Conservation (phyloP, 176 grass and related monocot genomes). For the Musa itinerans region DNA sequence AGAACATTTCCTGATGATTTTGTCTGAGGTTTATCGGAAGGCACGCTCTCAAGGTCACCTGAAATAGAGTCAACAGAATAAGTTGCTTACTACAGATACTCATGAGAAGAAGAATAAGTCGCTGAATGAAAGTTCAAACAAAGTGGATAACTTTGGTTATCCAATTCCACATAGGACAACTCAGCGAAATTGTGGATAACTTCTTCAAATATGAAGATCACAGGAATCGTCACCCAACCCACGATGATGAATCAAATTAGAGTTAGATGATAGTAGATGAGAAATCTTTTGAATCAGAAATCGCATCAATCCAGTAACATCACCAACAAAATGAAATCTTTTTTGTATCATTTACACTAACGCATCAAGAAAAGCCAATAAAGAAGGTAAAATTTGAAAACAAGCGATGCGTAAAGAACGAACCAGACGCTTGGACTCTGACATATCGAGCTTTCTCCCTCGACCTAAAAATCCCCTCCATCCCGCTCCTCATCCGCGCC, state of each 20-base stretch:
- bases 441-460: slow-evolving; percentile 38
- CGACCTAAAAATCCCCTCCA: slow-evolving; percentile 36
- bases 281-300: background rate
- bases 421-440: slow-evolving; percentile 38
- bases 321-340: background rate
- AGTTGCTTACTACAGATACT: background rate
- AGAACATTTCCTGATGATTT: slow-evolving; percentile 84
- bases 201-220: background rate
- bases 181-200: background rate
- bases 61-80: slow-evolving; percentile 13
- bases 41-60: slow-evolving; percentile 66
- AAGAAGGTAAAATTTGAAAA: background rate
- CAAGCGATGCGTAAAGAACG: slow-evolving; percentile 4
- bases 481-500: slow-evolving; percentile 14
- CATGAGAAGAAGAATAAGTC: background rate
- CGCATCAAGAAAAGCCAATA: background rate
- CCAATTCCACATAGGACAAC: background rate
- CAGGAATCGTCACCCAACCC: background rate
- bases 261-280: background rate
- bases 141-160: background rate
- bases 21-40: slow-evolving; percentile 43
- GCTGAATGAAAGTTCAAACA: background rate
- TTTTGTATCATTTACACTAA: background rate
- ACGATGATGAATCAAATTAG: slow-evolving; percentile 8
- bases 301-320: background rate